phyloP scores from a whole-genome alignment of 805 yeast species.

The Starmerella apis region DNA sequence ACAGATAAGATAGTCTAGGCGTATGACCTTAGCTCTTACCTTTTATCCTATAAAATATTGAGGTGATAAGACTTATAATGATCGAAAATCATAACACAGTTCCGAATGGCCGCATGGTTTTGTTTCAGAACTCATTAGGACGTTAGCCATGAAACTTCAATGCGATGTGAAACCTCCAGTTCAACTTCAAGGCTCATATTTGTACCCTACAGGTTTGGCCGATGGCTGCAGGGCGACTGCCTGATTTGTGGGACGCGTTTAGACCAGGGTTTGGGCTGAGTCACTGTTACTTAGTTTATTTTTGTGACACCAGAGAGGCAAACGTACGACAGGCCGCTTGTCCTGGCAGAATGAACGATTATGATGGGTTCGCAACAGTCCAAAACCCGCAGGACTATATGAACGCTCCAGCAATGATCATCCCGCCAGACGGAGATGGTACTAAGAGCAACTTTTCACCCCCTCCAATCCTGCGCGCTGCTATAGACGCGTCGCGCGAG shows the following conservation, averaged over 20 bases:
- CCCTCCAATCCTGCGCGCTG: slow-evolving; percentile 22
- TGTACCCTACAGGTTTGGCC: no score
- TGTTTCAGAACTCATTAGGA: no score
- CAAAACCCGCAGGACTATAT: slow-evolving; percentile 24
- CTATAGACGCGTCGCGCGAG: slow-evolving; percentile 18
- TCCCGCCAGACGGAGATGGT: slow-evolving; percentile 8
- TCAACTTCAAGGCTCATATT: no score
- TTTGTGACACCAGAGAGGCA: slow-evolving; percentile 1
- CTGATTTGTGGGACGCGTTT: slow-evolving; percentile 4
- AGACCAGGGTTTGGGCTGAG: slow-evolving; percentile 1
- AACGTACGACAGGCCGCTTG: not conserved
- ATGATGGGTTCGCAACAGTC: slow-evolving; percentile 22
- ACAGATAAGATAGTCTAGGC: no score
- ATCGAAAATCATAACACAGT: no score
- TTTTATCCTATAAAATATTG: no score
- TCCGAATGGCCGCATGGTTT: no score
- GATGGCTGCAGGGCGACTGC: slow-evolving; percentile 8
- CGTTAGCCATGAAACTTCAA: no score
- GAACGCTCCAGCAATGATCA: slow-evolving; percentile 26
- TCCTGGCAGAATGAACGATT: slow-evolving; percentile 12
- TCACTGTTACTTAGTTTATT: not conserved
- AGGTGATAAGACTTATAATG: no score
- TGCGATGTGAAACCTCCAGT: no score
- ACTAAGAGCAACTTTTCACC: not conserved
- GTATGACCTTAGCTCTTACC: no score